These are phyloP conservation scores for Pythium chondricola DNA, from an alignment of 352 stramenopile species.

Conservation along the genomic window DNA sequence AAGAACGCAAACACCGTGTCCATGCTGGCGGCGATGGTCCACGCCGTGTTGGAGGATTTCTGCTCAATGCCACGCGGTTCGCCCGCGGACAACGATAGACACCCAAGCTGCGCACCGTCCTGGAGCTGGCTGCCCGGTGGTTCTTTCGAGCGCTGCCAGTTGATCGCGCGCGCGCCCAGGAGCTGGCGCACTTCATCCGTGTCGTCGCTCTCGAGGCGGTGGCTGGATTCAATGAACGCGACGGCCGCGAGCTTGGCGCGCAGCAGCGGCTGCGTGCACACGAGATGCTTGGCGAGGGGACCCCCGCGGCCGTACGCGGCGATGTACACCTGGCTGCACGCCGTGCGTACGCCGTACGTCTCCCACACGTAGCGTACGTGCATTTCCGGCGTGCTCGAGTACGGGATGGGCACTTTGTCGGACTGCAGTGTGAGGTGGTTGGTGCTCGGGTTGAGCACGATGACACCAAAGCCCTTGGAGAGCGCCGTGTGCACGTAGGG, in stretches of 20 bases:
- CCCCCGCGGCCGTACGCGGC: constrained; percentile 70
- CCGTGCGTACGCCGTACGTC: constrained; percentile 60
- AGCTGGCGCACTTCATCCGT: constrained; percentile 58
- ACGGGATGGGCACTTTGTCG: constrained; percentile 72
- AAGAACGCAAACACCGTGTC: constrained; percentile 84
- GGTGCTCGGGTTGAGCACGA: constrained; percentile 76
- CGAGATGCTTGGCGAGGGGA: constrained; percentile 63
- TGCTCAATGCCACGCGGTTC: constrained; percentile 58
- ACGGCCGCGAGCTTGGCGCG: constrained; percentile 60
- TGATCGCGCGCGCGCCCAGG: constrained; percentile 68
- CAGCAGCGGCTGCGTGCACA: constrained; percentile 62
- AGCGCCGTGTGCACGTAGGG: constrained; percentile 76
- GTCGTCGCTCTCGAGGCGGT: constrained; percentile 59
- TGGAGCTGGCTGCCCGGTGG: constrained; percentile 59
- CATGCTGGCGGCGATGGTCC: constrained; percentile 80
- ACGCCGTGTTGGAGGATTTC: constrained; percentile 74
- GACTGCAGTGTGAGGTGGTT: constrained; percentile 66
- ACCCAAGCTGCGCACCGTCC: constrained; percentile 65
- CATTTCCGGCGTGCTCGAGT: constrained; percentile 67
- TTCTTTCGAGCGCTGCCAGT: constrained; percentile 76
- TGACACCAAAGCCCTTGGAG: constrained; percentile 74
- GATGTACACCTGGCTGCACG: constrained; percentile 76
- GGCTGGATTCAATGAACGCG: constrained; percentile 79
- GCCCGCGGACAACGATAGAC: constrained; percentile 67
- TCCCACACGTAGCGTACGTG: constrained; percentile 83